Evolutionary conservation across 768 basidiomycete species (phyloP).

Genomic region (Chalciporus piperatus): DNA sequence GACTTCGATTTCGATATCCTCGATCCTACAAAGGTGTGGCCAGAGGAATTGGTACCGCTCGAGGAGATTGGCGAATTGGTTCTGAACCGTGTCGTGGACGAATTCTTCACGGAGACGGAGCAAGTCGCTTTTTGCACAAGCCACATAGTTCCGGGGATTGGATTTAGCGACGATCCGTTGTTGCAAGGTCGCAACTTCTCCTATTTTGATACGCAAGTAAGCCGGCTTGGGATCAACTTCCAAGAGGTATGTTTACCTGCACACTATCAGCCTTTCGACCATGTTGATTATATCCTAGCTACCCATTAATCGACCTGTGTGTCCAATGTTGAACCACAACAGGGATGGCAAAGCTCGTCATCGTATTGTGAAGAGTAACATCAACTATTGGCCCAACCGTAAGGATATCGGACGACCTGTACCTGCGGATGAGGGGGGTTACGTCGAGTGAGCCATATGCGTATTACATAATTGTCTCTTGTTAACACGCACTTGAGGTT

Average conservation of each 20-base stretch:
- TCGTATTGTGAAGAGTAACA: conserved; percentile 51
- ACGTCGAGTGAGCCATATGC: conserved; percentile 43
- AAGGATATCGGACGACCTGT: conserved; percentile 48
- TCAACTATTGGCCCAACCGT: conserved; percentile 88
- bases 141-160: conserved; percentile 59
- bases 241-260: conserved; percentile 45
- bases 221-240: conserved; percentile 80
- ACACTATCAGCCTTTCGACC: background rate
- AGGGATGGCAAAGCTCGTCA: conserved; percentile 60
- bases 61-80: conserved; percentile 75
- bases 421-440: conserved; percentile 51
- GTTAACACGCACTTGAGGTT: conserved; percentile 34
- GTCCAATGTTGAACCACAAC: conserved; percentile 69
- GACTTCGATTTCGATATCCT: conserved; percentile 86
- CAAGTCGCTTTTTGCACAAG: conserved; percentile 86
- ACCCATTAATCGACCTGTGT: conserved; percentile 80
- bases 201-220: conserved; percentile 83
- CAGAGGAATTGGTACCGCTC: conserved; percentile 76
- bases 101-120: conserved; percentile 85
- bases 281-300: conserved; percentile 38
- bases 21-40: conserved; percentile 85
- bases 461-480: background rate
- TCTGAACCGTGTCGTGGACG: conserved; percentile 59
- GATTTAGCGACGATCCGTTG: conserved; percentile 74
- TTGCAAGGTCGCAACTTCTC: conserved; percentile 86